Evolutionary conservation across 179 eudicot genomes (phyloP), one percentile per base, ranked within the genome.

Genomic region (Heliamphora pulchella): DNA sequence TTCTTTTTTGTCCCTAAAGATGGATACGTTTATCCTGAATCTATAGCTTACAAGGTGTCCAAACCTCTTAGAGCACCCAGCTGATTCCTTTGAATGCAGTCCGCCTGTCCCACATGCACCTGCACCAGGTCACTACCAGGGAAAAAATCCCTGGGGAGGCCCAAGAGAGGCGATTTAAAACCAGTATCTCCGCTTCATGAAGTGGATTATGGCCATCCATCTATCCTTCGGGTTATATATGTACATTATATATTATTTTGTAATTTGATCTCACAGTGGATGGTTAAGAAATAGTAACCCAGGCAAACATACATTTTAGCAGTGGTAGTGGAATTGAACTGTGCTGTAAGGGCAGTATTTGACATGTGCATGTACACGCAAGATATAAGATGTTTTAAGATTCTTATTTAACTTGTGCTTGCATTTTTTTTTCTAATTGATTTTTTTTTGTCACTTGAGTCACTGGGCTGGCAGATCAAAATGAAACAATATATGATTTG

Each of bases 31-130:
- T 64, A 22, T 64, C 1, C 1, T 6, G 7, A 2, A 59, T 59
- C 1, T 64, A 20, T 20, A 22, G 68, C 43, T 64, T 20, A 22
- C 43, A 8, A 22, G 43, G 68, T 64, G 68, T 63, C 67, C 67
- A 63, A 64, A 43, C 9, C 39, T 63, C 68, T 2, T 64, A 22
- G 9, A 17, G 41, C 43, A 20, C 2, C 59, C 76, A 20, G 61
- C 17, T 51, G 76, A 18, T 4, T 53, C 62, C 76, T 53, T 53
- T 61, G 46, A 73, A 53, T 15, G 17, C 46, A 10, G 46, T 51
- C 75, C 5, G 17, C 75, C 64, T 61, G 11, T 71, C 75, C 43
- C 73, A 69, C 73, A 48, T 48, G 57, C 10, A n/a, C 74, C 14
- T n/a, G n/a, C n/a, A n/a, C n/a, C n/a, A 50, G 58, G 57, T 48